These are phyloP conservation scores for Phaseolus lunatus DNA, from an alignment of 306 rosid species.

Conservation along the genomic window DNA sequence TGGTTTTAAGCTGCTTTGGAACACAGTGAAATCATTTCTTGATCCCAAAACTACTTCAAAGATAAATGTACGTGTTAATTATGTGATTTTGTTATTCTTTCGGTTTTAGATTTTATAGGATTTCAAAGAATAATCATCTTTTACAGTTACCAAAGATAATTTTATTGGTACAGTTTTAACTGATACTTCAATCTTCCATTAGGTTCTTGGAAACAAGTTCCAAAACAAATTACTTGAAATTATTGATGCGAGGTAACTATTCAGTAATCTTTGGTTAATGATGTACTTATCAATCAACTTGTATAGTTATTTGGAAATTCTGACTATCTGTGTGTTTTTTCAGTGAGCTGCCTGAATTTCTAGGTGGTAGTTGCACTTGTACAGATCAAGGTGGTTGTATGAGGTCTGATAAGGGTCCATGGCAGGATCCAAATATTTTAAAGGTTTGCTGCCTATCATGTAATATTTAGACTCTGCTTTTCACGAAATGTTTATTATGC, in stretches of 20 bases:
- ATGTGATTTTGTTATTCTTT: slow-evolving; percentile 1
- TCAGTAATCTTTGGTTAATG: slow-evolving; percentile 15
- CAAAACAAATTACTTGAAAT: slow-evolving; percentile 80
- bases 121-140: slow-evolving; percentile 31
- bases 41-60: slow-evolving; percentile 89
- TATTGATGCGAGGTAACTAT: slow-evolving; percentile 75
- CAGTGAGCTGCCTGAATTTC: slow-evolving; percentile 89
- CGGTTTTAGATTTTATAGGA: slow-evolving; percentile 23
- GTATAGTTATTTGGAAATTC: slow-evolving; percentile 24
- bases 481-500: slow-evolving; percentile 17
- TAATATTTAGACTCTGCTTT: slow-evolving; percentile 28
- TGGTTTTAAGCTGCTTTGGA: slow-evolving; percentile 93
- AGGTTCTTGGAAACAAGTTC: slow-evolving; percentile 92
- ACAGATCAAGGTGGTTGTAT: slow-evolving; percentile 79
- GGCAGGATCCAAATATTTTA: slow-evolving; percentile 81
- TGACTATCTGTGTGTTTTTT: slow-evolving; percentile 43
- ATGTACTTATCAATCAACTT: slow-evolving; percentile 32
- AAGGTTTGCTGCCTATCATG: slow-evolving; percentile 60
- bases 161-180: slow-evolving; percentile 21
- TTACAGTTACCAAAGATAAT: slow-evolving; percentile 9
- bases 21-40: slow-evolving; percentile 79
- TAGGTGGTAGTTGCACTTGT: slow-evolving; percentile 91
- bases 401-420: slow-evolving; percentile 93
- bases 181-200: slow-evolving; percentile 45
- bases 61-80: slow-evolving; percentile 79